Conservation (phyloP, 768 basidiomycete species). For the Agaricus blazei region DNA sequence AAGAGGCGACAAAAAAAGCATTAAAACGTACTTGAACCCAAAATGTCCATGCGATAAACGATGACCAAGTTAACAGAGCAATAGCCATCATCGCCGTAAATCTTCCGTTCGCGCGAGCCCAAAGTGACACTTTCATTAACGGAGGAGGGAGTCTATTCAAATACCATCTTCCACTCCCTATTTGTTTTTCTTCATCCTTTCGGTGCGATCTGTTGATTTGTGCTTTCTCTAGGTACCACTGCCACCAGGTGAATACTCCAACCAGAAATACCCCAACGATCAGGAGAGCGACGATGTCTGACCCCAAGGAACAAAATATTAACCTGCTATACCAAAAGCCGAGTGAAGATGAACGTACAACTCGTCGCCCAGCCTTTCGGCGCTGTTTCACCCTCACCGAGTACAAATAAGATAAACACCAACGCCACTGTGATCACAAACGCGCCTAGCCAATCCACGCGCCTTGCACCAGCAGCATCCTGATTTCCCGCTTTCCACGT, state of each 20-base stretch:
- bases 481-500: slow-evolving; percentile 14
- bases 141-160: slow-evolving; percentile 41
- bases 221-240: slow-evolving; percentile 50
- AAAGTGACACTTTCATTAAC: slow-evolving; percentile 58
- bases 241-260: slow-evolving; percentile 58
- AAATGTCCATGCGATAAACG: slow-evolving; percentile 50
- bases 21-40: slow-evolving; percentile 20
- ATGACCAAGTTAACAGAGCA: slow-evolving; percentile 60
- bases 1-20: too few species aligned
- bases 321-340: slow-evolving; percentile 13
- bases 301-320: background rate
- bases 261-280: slow-evolving; percentile 56
- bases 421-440: slow-evolving; percentile 57
- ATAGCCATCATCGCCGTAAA: slow-evolving; percentile 58
- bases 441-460: slow-evolving; percentile 79
- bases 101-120: slow-evolving; percentile 56
- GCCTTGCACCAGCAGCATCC: slow-evolving; percentile 33
- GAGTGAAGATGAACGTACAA: slow-evolving; percentile 16
- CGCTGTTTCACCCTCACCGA: slow-evolving; percentile 61
- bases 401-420: slow-evolving; percentile 66
- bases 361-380: slow-evolving; percentile 54
- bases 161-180: background rate
- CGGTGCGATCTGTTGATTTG: slow-evolving; percentile 16
- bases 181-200: background rate
- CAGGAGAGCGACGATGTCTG: slow-evolving; percentile 69